Evolutionary conservation across 768 basidiomycete species (phyloP), one percentile per base, ranked within the genome.

Genomic region (Sarcodon sp.): DNA sequence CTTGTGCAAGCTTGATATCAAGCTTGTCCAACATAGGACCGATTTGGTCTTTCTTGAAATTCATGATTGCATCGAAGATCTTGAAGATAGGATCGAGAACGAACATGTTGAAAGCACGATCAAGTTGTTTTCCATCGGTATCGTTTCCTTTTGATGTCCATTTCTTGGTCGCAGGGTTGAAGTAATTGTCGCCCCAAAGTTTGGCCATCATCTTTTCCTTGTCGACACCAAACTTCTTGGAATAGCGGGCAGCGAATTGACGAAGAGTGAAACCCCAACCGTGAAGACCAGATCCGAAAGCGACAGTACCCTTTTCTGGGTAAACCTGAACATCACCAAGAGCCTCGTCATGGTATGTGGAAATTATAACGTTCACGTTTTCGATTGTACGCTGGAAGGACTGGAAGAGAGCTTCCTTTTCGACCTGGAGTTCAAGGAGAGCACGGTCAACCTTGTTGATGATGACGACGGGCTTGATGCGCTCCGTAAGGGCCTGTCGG

Each of bases 381-480:
- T 99, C 96, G 63, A 98, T 84, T 48, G 96, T 98, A 65, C 96
- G 89, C 57, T 76, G 79, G 85, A 99, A 99, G 43, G 90, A 88
- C 69, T 98, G 96, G 76, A 83, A 99, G 50, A 99, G 84, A 54
- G 85, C 83, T 66, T 99, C 96, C 72, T 98, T 98, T 66, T 79
- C 71, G 56, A 97, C 88, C 67, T 99, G 96, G 44, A 99, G 82
- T 69, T 99, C 96, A 59, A 99, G 88, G 46, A 99, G 80, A 50
- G 96, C 96, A 62, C 96, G 94, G 70, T 99, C 96, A 61, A 99
- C 92, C 76, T 99, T 99, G 83, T 99, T 99, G 73, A 99, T 96
- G 71, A 97, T 81, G 60, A 97, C 82, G 61, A 99, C 96, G 55
- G 96, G 96, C 73, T 96, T 98, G 75, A 99, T 98, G 67, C 96